Evolutionary conservation across 805 yeast species (phyloP).

Genomic region (Teunomyces atbi): DNA sequence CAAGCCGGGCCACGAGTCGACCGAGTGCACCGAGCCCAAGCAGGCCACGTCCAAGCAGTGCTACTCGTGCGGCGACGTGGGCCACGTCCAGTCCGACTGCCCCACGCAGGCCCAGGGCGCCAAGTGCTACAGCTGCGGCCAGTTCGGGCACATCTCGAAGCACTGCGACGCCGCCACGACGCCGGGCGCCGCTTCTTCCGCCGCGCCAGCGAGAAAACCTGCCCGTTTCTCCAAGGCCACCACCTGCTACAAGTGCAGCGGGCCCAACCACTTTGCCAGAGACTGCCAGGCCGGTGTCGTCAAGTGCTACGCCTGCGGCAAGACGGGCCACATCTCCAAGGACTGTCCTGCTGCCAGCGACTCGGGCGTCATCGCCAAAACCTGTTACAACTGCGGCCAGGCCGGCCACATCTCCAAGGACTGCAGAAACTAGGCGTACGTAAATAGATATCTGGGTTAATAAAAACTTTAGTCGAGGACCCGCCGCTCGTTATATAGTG

Average conservation of each 20-base stretch:
- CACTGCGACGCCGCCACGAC: slow-evolving; percentile 56
- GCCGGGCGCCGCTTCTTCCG: slow-evolving; percentile 18
- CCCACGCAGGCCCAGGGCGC: slow-evolving; percentile 61
- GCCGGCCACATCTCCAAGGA: slow-evolving; percentile 88
- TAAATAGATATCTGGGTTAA: background rate
- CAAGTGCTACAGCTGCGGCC: slow-evolving; percentile 79
- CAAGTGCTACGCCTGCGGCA: slow-evolving; percentile 92
- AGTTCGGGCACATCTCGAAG: slow-evolving; percentile 79
- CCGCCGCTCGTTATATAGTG: too few relatives aligned
- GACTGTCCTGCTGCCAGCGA: slow-evolving; percentile 66
- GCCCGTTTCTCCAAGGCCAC: slow-evolving; percentile 32
- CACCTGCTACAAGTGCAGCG: slow-evolving; percentile 88
- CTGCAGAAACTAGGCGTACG: slow-evolving; percentile 36
- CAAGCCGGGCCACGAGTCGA: slow-evolving; percentile 84
- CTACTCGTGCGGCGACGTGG: slow-evolving; percentile 88
- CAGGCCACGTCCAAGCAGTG: slow-evolving; percentile 85
- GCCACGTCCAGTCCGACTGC: slow-evolving; percentile 88
- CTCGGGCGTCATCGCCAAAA: slow-evolving; percentile 44
- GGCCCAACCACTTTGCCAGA: slow-evolving; percentile 90
- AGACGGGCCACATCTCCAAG: slow-evolving; percentile 83
- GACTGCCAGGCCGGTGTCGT: slow-evolving; percentile 73
- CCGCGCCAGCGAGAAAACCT: slow-evolving; percentile 19
- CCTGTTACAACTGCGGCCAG: slow-evolving; percentile 73
- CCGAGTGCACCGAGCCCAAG: slow-evolving; percentile 85
- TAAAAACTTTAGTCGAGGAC: background rate